Conservation (phyloP, 352 stramenopile genomes). For the Globisporangium ultimum region DNA sequence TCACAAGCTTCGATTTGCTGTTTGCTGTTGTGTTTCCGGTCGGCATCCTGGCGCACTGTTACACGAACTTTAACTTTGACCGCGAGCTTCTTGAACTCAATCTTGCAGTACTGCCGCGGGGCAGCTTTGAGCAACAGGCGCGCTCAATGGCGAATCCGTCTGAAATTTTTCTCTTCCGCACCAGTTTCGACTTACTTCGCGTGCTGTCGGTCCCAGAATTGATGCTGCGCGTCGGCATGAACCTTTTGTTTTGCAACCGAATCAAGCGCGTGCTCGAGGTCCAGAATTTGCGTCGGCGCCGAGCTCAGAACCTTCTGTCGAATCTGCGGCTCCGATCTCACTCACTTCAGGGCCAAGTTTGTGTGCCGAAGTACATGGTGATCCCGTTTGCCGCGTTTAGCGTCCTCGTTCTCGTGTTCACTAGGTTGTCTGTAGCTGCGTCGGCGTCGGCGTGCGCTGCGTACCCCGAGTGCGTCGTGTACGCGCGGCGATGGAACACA, state of each 20-base stretch:
- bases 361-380: constrained; percentile 19
- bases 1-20: constrained; percentile 25
- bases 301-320: not conserved
- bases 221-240: constrained; percentile 34
- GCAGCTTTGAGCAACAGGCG: constrained; percentile 32
- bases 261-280: constrained; percentile 35
- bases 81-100: constrained; percentile 17
- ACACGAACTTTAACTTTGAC: constrained; percentile 27
- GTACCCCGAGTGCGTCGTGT: constrained; percentile 29
- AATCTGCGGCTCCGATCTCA: not conserved
- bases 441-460: constrained; percentile 14
- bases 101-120: constrained; percentile 17
- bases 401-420: constrained; percentile 11
- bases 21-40: constrained; percentile 29
- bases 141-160: constrained; percentile 23
- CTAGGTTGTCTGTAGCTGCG: constrained; percentile 9
- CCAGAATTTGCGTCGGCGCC: constrained; percentile 17
- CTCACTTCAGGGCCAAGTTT: constrained; percentile 2
- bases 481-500: constrained; percentile 16
- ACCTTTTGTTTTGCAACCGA: constrained; percentile 31
- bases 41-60: constrained; percentile 19
- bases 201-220: constrained; percentile 21
- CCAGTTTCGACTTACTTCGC: constrained; percentile 31
- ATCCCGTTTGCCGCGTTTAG: constrained; percentile 17
- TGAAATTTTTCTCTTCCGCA: constrained; percentile 24